A percentile compares a stretch with the other conserved stretches of the same genome.
phyloP scores from a whole-genome alignment of 108 stramenopile species.

The Cyclotella cryptica region DNA sequence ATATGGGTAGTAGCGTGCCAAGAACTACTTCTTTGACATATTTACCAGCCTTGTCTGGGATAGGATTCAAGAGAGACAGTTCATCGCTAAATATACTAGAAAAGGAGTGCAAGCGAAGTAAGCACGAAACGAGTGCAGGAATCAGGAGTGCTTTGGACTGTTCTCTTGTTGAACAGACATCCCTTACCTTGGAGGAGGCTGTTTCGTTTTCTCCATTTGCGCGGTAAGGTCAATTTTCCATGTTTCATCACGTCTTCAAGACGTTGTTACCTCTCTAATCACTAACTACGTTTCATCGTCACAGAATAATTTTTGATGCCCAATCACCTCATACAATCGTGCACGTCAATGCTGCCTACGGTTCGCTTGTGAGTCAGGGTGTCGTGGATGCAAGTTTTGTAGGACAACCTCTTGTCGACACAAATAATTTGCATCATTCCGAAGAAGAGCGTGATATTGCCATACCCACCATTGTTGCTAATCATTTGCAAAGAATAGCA shows the following conservation, averaged over 20 bases:
- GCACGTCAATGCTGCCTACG: conserved; percentile 6
- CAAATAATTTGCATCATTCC: background rate
- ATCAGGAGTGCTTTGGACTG: background rate
- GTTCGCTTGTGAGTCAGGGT: conserved; percentile 9
- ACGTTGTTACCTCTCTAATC: background rate
- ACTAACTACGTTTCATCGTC: background rate
- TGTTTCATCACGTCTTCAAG: background rate
- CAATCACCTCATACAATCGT: conserved; percentile 7
- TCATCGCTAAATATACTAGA: background rate
- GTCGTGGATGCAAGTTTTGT: background rate
- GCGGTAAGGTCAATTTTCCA: background rate
- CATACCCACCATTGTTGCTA: background rate
- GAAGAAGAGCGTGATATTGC: background rate
- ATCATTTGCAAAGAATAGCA: background rate
- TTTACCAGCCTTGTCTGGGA: background rate
- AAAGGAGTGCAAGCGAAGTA: background rate
- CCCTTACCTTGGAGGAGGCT: background rate
- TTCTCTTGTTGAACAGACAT: background rate
- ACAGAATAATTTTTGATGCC: conserved; percentile 5
- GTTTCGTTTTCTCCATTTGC: conserved; percentile 7
- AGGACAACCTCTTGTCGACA: background rate
- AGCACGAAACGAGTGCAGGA: background rate
- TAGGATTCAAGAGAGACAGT: background rate
- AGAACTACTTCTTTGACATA: background rate
- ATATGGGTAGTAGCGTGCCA: background rate